A percentile compares a stretch with the other conserved stretches of the same genome.
phyloP scores from a whole-genome alignment of 345 rosid genomes.

The Rhodomyrtus tomentosa region DNA sequence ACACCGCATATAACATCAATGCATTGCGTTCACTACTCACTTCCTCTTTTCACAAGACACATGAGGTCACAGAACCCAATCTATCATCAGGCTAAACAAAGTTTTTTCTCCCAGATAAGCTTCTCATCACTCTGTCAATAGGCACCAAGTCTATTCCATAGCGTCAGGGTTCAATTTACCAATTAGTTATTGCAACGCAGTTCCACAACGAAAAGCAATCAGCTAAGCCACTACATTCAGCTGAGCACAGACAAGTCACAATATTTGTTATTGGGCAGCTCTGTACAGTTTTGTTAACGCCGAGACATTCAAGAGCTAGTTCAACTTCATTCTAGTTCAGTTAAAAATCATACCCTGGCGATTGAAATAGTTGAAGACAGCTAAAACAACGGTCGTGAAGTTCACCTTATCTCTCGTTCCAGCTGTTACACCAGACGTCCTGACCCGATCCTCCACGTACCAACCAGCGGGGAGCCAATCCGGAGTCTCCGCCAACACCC shows the following conservation, averaged over 20 bases:
- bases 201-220: background rate
- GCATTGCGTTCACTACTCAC: background rate
- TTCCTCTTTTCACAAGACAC: background rate
- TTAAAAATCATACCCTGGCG: background rate
- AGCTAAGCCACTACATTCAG: background rate
- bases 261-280: background rate
- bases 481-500: background rate
- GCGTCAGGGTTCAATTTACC: background rate
- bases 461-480: conserved; percentile 58
- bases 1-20: background rate
- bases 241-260: background rate
- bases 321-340: background rate
- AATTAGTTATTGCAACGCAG: background rate
- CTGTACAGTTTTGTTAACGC: background rate
- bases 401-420: conserved; percentile 64
- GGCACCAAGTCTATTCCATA: background rate
- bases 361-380: background rate
- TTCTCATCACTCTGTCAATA: background rate
- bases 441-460: conserved; percentile 60
- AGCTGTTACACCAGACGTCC: conserved; percentile 67
- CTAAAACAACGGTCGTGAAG: background rate
- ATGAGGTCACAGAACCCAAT: background rate
- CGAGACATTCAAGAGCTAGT: background rate
- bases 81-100: background rate
- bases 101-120: background rate